These are phyloP conservation scores for Fusarium luffae DNA, from an alignment of 2,329 filamentous ascomycete species.

Conservation along the genomic window DNA sequence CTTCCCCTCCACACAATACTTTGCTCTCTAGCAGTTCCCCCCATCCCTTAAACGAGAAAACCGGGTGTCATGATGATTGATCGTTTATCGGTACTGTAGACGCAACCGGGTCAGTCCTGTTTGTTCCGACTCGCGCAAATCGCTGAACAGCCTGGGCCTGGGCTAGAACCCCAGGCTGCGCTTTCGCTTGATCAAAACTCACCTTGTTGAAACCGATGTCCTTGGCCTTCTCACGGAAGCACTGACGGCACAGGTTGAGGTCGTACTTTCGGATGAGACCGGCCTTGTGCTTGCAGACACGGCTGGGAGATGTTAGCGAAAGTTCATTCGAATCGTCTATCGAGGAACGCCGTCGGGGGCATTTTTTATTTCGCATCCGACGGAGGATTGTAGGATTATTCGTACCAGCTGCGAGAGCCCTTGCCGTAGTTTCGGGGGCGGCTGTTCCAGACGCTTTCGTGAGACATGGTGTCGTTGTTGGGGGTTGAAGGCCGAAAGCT, in stretches of 20 bases:
- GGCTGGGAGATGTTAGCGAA: constrained; percentile 58
- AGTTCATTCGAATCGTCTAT: constrained; percentile 7
- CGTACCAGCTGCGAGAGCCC: constrained; percentile 93
- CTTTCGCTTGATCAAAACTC: constrained; percentile 43
- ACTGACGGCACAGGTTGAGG: constrained; percentile 86
- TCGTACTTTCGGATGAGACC: constrained; percentile 99
- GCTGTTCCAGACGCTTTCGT: constrained; percentile 99
- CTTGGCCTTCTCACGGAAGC: constrained; percentile 79
- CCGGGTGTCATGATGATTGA: constrained; percentile 37
- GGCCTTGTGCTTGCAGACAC: constrained; percentile 88
- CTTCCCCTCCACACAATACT: constrained; percentile 37
- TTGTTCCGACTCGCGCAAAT: background rate
- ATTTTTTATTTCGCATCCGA: constrained; percentile 9
- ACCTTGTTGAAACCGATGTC: constrained; percentile 82
- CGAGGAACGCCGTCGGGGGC: constrained; percentile 3
- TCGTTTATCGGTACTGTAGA: constrained; percentile 54
- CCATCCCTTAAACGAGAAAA: constrained; percentile 43
- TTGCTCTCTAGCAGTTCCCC: constrained; percentile 30
- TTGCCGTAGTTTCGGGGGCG: constrained; percentile 98
- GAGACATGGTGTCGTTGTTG: constrained; percentile 67
- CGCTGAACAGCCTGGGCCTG: background rate
- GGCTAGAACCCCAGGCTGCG: background rate
- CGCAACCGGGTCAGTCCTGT: constrained; percentile 32
- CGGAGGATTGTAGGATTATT: constrained; percentile 24
- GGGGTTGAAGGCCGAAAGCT: constrained; percentile 45